phyloP scores from a whole-genome alignment of 352 stramenopile species.

The Phytophthora quininea region DNA sequence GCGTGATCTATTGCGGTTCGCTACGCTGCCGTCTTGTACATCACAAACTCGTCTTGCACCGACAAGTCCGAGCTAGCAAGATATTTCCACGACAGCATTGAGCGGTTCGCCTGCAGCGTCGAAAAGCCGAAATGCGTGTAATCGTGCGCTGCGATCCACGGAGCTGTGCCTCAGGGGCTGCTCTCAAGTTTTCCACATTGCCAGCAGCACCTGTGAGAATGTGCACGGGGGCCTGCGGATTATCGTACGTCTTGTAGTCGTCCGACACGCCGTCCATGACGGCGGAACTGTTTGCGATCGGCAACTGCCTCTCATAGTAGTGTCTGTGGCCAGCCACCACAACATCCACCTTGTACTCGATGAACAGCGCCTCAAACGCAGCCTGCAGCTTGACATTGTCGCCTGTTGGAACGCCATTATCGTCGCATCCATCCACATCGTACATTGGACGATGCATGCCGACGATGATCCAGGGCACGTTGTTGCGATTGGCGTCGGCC shows the following conservation, averaged over 20 bases:
- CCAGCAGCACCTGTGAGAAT: constrained; percentile 49
- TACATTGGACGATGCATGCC: constrained; percentile 58
- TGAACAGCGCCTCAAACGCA: constrained; percentile 54
- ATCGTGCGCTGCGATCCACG: constrained; percentile 37
- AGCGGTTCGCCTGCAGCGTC: constrained; percentile 33
- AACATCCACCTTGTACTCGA: constrained; percentile 59
- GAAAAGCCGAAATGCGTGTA: constrained; percentile 37
- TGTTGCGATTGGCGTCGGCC: constrained; percentile 40
- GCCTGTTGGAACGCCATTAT: constrained; percentile 15
- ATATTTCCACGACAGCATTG: constrained; percentile 38
- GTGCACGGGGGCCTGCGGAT: constrained; percentile 51
- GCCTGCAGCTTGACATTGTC: constrained; percentile 35
- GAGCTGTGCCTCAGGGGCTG: constrained; percentile 27
- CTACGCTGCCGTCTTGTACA: constrained; percentile 23
- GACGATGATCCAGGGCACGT: constrained; percentile 55
- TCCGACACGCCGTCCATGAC: constrained; percentile 44
- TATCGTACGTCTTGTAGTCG: constrained; percentile 39
- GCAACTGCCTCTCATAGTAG: constrained; percentile 52
- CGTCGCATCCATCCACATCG: constrained; percentile 29
- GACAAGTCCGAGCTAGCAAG: constrained; percentile 21
- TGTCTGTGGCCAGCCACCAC: constrained; percentile 48
- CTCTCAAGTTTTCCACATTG: constrained; percentile 13
- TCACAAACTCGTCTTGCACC: constrained; percentile 35
- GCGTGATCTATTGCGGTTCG: no score
- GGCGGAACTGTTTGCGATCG: constrained; percentile 32